A percentile compares a stretch with the other conserved stretches of the same genome.
Conservation (phyloP, 148 eudicot genomes). For the Chenopodium album region DNA sequence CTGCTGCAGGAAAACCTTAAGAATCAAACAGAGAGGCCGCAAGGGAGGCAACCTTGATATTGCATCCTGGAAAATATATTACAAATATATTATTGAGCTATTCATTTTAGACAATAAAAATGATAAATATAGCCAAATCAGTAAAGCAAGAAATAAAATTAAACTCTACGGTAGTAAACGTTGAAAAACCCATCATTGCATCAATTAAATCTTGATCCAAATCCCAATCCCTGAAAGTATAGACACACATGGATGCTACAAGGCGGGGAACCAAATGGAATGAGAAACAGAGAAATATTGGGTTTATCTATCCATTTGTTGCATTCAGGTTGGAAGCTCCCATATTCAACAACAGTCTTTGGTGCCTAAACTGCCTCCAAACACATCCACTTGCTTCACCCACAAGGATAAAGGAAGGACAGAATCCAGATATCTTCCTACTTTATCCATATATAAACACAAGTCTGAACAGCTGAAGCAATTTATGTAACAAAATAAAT, state of each 20-base stretch:
- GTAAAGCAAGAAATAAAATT: neutral
- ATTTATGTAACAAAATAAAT: too few species aligned
- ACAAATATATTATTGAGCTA: neutral
- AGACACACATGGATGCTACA: neutral
- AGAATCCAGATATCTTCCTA: too few species aligned
- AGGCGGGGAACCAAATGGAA: neutral
- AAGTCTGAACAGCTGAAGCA: too few species aligned
- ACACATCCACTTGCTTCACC: too few species aligned
- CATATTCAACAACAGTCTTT: too few species aligned
- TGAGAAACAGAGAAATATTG: neutral
- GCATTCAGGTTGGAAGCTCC: too few species aligned
- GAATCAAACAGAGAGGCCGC: constrained; percentile 86
- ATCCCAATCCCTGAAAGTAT: neutral
- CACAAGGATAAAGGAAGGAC: too few species aligned
- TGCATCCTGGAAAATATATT: constrained; percentile 56
- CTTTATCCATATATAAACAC: too few species aligned
- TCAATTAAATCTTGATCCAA: neutral
- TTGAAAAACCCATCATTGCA: neutral
- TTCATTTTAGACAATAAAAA: neutral
- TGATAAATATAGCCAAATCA: too few species aligned
- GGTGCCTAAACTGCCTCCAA: too few species aligned
- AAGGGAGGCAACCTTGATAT: constrained; percentile 76
- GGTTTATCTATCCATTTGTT: neutral
- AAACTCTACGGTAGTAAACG: neutral
- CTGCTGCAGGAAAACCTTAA: constrained; percentile 94